Base-by-base conservation (phyloP, 1,284 basidiomycete species). In the Puccinia triticina region DNA sequence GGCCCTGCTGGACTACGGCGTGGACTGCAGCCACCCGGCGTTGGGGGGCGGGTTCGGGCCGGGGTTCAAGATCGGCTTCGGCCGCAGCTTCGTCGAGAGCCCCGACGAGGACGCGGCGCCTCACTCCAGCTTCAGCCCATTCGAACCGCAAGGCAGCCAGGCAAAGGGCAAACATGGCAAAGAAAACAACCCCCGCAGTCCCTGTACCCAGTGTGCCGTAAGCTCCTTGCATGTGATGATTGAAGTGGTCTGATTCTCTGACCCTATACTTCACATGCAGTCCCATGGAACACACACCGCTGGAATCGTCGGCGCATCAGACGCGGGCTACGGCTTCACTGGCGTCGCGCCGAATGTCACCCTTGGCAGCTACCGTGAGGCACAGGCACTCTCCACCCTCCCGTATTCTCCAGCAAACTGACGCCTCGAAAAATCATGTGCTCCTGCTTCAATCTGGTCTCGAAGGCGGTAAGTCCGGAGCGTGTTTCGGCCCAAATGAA, bases 21-120 rank as follows among this genome's bases (percentile, higher is more conserved):
- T 90, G 78, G 91, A 91, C 85, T 91, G 90, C 85, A 91, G 89
- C 2, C 90, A 92, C 84, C 91, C 91, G 14, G 87, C 88, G 18
- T 90, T 93, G 76, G 92, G 91, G 50, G 90, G 90, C 12, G 91
- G 89, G 40, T 90, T 92, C 84, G 91, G 91, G 11, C 87, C 89
- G 2, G 90, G 90, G n/a, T 89, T 89, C 86, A 92, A 92, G 85
- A 88, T 92, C 82, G 88, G 89, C 66, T 90, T 90, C 34, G 91
- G 91, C 0, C 90, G 88, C 84, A 91, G 90, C 83, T 89, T 90
- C 55, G 89, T 90, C 32, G 5, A 74, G 0, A 43, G 46, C 32
- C 18, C 37, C 23, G 61, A 40, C 18, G 34, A 66, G 23, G 21
- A 66, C 11, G 7, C 34, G n/a, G n/a, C n/a, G n/a, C n/a, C n/a